Conservation (phyloP, 129 eudicot genomes). For the Ambrosia artemisiifolia region DNA sequence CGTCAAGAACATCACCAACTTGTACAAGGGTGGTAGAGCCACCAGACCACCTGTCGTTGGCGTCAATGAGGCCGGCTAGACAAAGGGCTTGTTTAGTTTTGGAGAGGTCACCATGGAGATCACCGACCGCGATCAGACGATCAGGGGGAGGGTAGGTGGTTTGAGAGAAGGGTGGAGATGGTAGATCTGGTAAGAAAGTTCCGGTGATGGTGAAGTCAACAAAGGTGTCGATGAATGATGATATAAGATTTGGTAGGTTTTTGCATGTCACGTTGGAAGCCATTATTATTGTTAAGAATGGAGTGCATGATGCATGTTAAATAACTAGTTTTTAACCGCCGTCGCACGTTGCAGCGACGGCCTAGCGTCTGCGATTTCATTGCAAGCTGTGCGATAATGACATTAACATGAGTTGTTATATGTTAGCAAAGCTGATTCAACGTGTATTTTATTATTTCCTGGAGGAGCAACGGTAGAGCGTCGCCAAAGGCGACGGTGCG, state of each 20-base stretch:
- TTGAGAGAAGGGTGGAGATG: conserved; percentile 32
- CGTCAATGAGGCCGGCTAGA: conserved; percentile 60
- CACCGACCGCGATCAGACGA: conserved; percentile 77
- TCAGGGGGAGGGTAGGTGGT: conserved; percentile 43
- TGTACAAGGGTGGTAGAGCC: conserved; percentile 70
- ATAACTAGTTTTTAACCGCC: too few species aligned
- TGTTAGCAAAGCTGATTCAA: too few species aligned
- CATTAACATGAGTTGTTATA: too few species aligned
- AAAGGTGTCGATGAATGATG: conserved; percentile 82
- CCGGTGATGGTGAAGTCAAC: conserved; percentile 78
- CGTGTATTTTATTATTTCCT: too few species aligned
- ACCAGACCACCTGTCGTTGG: conserved; percentile 57
- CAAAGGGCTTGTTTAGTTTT: conserved; percentile 62
- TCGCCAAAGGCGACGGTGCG: too few species aligned
- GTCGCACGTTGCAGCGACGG: too few species aligned
- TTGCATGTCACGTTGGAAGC: conserved; percentile 30
- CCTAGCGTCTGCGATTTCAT: too few species aligned
- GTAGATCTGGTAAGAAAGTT: conserved; percentile 45
- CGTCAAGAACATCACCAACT: conserved; percentile 71
- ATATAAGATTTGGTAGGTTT: conserved; percentile 47
- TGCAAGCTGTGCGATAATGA: too few species aligned
- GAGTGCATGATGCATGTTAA: neutral
- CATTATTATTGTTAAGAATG: neutral
- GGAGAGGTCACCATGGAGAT: conserved; percentile 71
- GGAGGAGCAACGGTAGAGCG: too few species aligned